Base-by-base conservation (phyloP, 805 yeast species). In the Kurtzmaniella cleridarum region DNA sequence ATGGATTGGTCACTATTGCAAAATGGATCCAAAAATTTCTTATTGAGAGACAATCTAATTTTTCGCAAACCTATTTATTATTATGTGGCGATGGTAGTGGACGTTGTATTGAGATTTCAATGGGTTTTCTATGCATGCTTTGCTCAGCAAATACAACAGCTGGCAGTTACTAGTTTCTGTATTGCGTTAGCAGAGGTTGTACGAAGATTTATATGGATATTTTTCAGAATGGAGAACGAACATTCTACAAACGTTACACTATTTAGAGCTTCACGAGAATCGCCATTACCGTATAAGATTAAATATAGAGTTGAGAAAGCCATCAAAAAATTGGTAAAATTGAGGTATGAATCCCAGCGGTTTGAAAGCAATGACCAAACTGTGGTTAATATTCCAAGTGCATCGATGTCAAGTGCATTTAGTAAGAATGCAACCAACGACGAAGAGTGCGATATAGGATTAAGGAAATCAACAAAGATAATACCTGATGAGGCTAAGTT, bases 1-100 rank as follows among this genome's bases (percentile, higher is more conserved):
- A 88, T 93, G 95, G 98, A 93, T 66, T 93, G 96, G 91, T 89
- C 97, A 2, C 65, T 93, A 51, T 70, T 84, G 41, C 96, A 87
- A 57, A 66, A 77, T 23, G 73, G 69, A 11, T 71, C 83, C 2
- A 68, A 71, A 43, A 73, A 84, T 55, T 60, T 60, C 41, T 61
- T 81, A 20, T 65, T 90, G 37, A 71, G 97, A 49, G 81, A 86
- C 53, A 82, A 85, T 51, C 66, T 90, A 36, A 82, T 81, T 32
- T 81, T 75, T 50, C 70, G 72, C 40, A 59, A 62, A 10, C 80
- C 82, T 9, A 54, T 56, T 23, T 69, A 73, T 57, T 64, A 76
- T 23, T 91, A 89, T 53, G 40, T 61, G 9, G 93, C 95, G 0
- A 86, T 89, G 69, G 57, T 86, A 1, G 42, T 74, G 33, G 91